Base-by-base conservation (phyloP, 108 stramenopile species). In the Cyclotella choctawhatcheeana region DNA sequence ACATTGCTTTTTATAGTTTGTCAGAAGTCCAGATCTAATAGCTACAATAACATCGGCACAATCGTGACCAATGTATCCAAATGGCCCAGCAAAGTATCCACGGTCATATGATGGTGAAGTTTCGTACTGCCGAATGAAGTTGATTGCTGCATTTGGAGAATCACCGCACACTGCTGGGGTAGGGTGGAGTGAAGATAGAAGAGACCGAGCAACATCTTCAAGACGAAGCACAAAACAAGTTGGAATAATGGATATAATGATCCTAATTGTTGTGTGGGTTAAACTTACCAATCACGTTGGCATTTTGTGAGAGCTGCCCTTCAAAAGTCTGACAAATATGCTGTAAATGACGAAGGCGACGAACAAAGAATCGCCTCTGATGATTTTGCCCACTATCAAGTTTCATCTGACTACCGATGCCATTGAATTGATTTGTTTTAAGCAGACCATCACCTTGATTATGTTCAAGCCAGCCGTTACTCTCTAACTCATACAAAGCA, bases 101-200 rank as follows among this genome's bases (percentile, higher is more conserved):
- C 93, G 73, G 69, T 92, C 89, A 74, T 92, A 90, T 6, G 71
- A 84, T 54, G 55, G 34, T 20, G 31, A 7, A 20, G 80, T 71
- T 55, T 95, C 93, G 44, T 76, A 64, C 37, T 81, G 31, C 34
- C 91, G 82, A 56, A 95, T 91, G 53, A 89, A 89, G 10, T 89
- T 81, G 14, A 84, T 44, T 2, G 91, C 86, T 30, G 30, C 30
- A 17, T 58, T 44, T 22, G 75, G 37, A 0, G 91, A 87, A 48
- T 77, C 86, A 8, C 93, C 93, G 50, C 88, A 82, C 18, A 95
- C 88, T 26, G 93, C 93, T 18, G 93, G 93, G 48, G 93, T 95
- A 55, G 93, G 93, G 71, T 95, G 93, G 14, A 95, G 78, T 14
- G 54, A 65, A 8, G 65, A 16, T n/a, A 92, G 61, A 2, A 95